These are phyloP conservation scores for Anthostomella pinea DNA, from an alignment of 2,329 filamentous ascomycete species.

Conservation along the genomic window DNA sequence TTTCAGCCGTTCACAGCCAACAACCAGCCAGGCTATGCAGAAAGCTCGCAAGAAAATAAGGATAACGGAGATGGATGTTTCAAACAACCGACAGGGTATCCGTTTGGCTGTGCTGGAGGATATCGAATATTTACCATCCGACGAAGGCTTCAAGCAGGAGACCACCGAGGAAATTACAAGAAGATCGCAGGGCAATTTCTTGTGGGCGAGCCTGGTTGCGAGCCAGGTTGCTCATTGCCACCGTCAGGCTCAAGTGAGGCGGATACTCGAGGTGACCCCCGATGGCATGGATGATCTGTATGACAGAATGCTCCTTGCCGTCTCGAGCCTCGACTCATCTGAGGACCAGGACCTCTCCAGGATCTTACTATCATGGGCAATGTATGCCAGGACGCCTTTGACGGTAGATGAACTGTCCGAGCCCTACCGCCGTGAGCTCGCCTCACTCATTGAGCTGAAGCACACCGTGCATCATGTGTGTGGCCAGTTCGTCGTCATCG, in stretches of 20 bases:
- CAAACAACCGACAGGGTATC: constrained; percentile 20
- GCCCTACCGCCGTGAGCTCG: constrained; percentile 4
- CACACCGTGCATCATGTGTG: constrained; percentile 17
- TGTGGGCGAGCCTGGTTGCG: constrained; percentile 9
- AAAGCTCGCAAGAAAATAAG: constrained; percentile 7
- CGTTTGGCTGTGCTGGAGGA: neutral
- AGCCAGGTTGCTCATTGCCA: constrained; percentile 8
- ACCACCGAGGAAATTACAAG: constrained; percentile 1
- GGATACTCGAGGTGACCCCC: constrained; percentile 7
- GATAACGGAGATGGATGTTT: constrained; percentile 5
- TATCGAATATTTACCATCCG: neutral
- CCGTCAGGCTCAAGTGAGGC: constrained; percentile 6
- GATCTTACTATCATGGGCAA: constrained; percentile 20
- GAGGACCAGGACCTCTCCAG: constrained; percentile 13
- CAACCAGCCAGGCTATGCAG: constrained; percentile 13
- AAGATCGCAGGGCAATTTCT: constrained; percentile 4
- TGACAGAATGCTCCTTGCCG: constrained; percentile 34
- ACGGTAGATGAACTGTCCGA: constrained; percentile 17
- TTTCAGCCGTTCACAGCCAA: too few species aligned
- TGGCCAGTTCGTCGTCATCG: constrained; percentile 18
- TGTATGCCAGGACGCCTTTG: constrained; percentile 15
- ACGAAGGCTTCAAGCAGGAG: constrained; percentile 1
- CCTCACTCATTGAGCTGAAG: constrained; percentile 16
- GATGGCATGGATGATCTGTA: constrained; percentile 25
- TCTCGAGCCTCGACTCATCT: too few species aligned